These are phyloP conservation scores for Suillus placidus DNA, from an alignment of 768 basidiomycete species.

Conservation along the genomic window DNA sequence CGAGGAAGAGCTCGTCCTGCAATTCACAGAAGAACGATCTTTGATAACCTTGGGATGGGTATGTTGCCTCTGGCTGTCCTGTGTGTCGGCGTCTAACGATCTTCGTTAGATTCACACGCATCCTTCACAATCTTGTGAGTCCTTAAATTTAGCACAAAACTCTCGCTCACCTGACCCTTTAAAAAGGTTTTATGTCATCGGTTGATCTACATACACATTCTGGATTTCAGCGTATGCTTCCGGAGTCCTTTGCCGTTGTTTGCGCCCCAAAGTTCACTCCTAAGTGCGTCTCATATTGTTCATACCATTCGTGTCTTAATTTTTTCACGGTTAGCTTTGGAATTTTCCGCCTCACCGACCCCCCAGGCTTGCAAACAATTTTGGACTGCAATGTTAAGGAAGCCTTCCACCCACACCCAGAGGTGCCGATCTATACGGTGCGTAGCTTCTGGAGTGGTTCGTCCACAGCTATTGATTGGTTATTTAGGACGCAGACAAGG, in stretches of 20 bases:
- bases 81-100: slow-evolving; percentile 2
- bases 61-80: slow-evolving; percentile 26
- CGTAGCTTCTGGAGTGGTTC: slow-evolving; percentile 30
- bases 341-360: slow-evolving; percentile 88
- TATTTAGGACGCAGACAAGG: slow-evolving; percentile 77
- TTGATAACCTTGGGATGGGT: slow-evolving; percentile 94
- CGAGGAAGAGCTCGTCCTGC: slow-evolving; percentile 83
- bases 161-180: slow-evolving; percentile 12
- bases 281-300: slow-evolving; percentile 48
- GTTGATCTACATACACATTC: slow-evolving; percentile 92
- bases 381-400: slow-evolving; percentile 68
- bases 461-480: not conserved
- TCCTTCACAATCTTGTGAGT: slow-evolving; percentile 83
- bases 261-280: slow-evolving; percentile 83
- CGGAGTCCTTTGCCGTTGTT: slow-evolving; percentile 91
- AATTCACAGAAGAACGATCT: slow-evolving; percentile 79
- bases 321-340: slow-evolving; percentile 54
- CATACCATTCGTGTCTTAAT: not conserved
- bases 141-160: not conserved
- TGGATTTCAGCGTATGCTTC: slow-evolving; percentile 86
- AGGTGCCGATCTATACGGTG: slow-evolving; percentile 85
- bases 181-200: slow-evolving; percentile 87
- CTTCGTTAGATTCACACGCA: slow-evolving; percentile 82
- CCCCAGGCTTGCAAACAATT: slow-evolving; percentile 77
- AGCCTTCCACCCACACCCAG: slow-evolving; percentile 86